Evolutionary conservation across 176 grass and related monocot species (phyloP).

Genomic region (Carex scoparia): DNA sequence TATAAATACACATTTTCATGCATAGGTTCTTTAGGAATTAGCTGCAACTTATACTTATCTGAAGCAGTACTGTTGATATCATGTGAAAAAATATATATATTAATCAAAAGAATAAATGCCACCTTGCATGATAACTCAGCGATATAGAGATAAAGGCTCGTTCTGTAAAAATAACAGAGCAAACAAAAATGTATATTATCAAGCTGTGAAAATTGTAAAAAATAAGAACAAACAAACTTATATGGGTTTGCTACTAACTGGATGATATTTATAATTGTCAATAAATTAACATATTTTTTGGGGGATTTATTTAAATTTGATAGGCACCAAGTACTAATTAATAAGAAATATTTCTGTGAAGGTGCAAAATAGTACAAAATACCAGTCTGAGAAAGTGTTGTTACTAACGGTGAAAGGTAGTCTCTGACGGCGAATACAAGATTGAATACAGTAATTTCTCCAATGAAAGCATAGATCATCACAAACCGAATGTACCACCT

Average conservation of each 20-base stretch:
- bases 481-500: constrained; percentile 94
- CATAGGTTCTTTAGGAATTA: not conserved
- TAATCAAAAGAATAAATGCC: constrained; percentile 10
- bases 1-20: not conserved
- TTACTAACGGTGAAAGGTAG: constrained; percentile 51
- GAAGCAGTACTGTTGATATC: not conserved
- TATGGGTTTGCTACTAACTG: not conserved
- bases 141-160: constrained; percentile 77
- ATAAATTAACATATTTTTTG: not conserved
- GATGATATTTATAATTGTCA: not conserved
- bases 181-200: constrained; percentile 20
- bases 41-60: not conserved
- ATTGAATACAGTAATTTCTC: constrained; percentile 76
- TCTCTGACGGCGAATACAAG: constrained; percentile 63
- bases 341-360: not conserved
- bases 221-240: not conserved
- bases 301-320: not conserved
- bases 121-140: constrained; percentile 78
- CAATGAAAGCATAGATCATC: constrained; percentile 72
- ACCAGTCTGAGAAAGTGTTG: constrained; percentile 14
- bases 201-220: constrained; percentile 4
- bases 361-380: not conserved
- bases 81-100: not conserved
- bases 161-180: constrained; percentile 46
- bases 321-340: not conserved